Evolutionary conservation across 192 early-diverging fungal genomes (phyloP).

Genomic region (Funneliformis geosporum): DNA sequence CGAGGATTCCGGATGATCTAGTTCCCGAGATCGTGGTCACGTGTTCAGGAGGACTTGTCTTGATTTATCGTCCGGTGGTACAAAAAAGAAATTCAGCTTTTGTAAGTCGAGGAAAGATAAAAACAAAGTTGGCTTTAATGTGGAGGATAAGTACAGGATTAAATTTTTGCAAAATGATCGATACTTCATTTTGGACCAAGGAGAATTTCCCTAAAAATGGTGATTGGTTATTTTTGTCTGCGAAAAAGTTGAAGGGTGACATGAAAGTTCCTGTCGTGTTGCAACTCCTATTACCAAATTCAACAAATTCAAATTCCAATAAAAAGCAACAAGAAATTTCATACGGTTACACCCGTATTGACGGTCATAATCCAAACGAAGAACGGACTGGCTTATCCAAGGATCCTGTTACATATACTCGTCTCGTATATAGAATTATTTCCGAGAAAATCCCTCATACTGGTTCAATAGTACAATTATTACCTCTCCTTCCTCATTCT

Average conservation of each 20-base stretch:
- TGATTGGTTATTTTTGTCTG: background rate
- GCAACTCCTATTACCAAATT: background rate
- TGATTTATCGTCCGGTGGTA: background rate
- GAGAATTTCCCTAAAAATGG: background rate
- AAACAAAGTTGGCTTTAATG: background rate
- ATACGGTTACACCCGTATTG: background rate
- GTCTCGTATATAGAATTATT: background rate
- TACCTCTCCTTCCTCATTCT: background rate
- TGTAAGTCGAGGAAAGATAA: background rate
- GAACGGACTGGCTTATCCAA: background rate
- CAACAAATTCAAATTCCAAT: background rate
- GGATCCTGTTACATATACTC: background rate
- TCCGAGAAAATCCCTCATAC: background rate
- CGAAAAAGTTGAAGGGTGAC: background rate
- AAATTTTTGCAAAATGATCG: background rate
- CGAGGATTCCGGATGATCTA: background rate
- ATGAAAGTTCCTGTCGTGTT: background rate
- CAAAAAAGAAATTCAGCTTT: too few relatives aligned
- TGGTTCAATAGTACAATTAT: background rate
- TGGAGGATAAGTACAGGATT: slow-evolving; percentile 3
- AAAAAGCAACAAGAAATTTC: background rate
- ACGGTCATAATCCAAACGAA: background rate
- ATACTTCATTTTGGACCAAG: background rate
- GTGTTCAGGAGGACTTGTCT: background rate
- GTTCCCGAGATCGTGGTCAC: background rate